Evolutionary conservation across 148 eudicot genomes (phyloP), one percentile per base, ranked within the genome.

Genomic region (Simmondsia chinensis): DNA sequence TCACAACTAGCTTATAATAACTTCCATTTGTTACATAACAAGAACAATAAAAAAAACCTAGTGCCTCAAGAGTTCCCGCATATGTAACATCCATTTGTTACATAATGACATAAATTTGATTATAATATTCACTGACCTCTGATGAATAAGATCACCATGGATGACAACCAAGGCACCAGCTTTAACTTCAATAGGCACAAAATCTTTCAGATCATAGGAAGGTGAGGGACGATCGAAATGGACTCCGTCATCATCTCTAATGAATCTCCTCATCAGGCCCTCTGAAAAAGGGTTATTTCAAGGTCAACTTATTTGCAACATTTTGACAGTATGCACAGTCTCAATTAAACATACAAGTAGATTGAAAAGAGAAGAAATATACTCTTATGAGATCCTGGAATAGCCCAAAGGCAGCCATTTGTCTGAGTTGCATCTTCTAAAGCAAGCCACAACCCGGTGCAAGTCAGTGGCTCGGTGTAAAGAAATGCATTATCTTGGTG

Each of bases 381-480:
- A 79, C 99, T 65, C 66, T 79, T 86, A 33, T 91, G 99, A 43
- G 99, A 91, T 36, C 86, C 94, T 44, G 99, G 96, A 55, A 91
- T 86, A 46, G 89, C 99, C 99, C 99, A 91, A 11, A 91, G 63
- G 70, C 99, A 91, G 39, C 99, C 99, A 57, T 91, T 91, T 26
- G 48, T 38, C 18, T 51, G 38, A 11, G 83, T 86, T 46, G 99
- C 96, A 62, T 91, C 99, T 65, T 91, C 96, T 50, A 91, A 56
- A 34, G 96, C 99, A 50, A 91, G 86, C 99, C 99, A 91, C 34
- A 91, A 62, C 20, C 99, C 99, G 0, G 94, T 91, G 72, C 99
- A 91, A 34, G 94, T 91, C 15, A 64, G 64, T 48, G 99, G 99
- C 32, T 82, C 80, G 4, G 99, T 86, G 57, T 72, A 82, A 16